Percentiles rank a stretch among this genome's conserved stretches.
These are phyloP conservation scores for Calocybe cyanea DNA, from an alignment of 768 basidiomycete genomes.

Conservation along the genomic window DNA sequence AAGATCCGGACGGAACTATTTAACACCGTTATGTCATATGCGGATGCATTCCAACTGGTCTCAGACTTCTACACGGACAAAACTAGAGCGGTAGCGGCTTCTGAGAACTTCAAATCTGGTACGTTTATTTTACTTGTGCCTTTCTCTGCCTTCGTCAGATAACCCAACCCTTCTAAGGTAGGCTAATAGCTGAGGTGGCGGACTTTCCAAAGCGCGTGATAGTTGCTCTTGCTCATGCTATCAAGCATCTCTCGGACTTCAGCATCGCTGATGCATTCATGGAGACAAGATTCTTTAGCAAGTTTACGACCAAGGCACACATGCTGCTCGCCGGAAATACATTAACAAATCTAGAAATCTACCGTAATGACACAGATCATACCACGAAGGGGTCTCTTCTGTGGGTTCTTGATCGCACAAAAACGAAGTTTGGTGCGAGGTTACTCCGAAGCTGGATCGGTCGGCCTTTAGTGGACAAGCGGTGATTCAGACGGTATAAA, in stretches of 20 bases:
- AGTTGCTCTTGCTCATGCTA: conserved; percentile 68
- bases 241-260: conserved; percentile 70
- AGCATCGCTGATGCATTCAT: conserved; percentile 74
- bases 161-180: conserved; percentile 34
- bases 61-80: conserved; percentile 64
- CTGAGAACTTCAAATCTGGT: conserved; percentile 46
- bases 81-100: conserved; percentile 31
- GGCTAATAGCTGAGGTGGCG: conserved; percentile 56
- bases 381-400: conserved; percentile 72
- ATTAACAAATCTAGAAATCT: conserved; percentile 87
- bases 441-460: conserved; percentile 85
- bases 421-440: conserved; percentile 85
- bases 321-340: conserved; percentile 93
- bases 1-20: conserved; percentile 65
- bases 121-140: conserved; percentile 11
- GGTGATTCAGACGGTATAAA: conserved; percentile 33
- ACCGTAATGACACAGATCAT: conserved; percentile 83
- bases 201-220: conserved; percentile 69
- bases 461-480: conserved; percentile 71
- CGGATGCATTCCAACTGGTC: conserved; percentile 65
- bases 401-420: conserved; percentile 82
- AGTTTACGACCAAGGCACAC: conserved; percentile 70
- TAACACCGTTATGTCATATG: conserved; percentile 49
- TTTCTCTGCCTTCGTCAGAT: not conserved
- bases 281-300: conserved; percentile 73